Evolutionary conservation across 2,329 filamentous ascomycete species (phyloP), one percentile per base, ranked within the genome.

Genomic region (Xylaria sp.): DNA sequence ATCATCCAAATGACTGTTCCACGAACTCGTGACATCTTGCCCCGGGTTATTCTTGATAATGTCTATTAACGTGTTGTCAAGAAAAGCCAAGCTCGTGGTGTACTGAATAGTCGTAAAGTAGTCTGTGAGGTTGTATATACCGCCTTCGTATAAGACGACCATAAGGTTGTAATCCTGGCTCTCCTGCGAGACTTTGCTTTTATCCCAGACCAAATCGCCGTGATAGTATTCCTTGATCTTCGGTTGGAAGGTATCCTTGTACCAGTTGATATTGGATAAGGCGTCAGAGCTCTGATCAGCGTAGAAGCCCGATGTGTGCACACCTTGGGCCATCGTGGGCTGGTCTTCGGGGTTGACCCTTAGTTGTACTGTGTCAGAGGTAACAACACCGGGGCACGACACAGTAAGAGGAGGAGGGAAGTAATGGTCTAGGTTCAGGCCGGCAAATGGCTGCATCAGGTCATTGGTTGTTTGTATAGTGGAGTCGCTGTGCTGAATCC

Each of bases 71-170:
- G 88, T 85, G 1, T 78, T 73, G 69, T 96, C 90, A 34, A 99
- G 84, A 81, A 97, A 98, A 9, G 81, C 76, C 4, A 84, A 74
- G 63, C 89, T 83, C 72, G 90, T 85, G 75, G 86, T 83, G 21
- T 84, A 72, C 8, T 91, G 82, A 50, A 90, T 81, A 0, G 94
- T 97, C 77, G 93, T 85, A 80, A 94, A 95, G 81, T 99, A 99
- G 78, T 98, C 89, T 0, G 93, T 97, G 62, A 99, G 81, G 78
- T 99, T 97, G 78, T 96, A 98, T 21, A 99, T 85, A 60, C 86
- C 87, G 62, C 90, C 85, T 34, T 93, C 85, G 69, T 97, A 88
- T 63, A 92, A 91, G 71, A 93, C 91, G 94, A 96, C 98, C 76
- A 88, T 86, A 73, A 92, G 90, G 62, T 89, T 85, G 17, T 90